phyloP scores from a whole-genome alignment of 805 yeast species.

The Yarrowia phangngaensis region DNA sequence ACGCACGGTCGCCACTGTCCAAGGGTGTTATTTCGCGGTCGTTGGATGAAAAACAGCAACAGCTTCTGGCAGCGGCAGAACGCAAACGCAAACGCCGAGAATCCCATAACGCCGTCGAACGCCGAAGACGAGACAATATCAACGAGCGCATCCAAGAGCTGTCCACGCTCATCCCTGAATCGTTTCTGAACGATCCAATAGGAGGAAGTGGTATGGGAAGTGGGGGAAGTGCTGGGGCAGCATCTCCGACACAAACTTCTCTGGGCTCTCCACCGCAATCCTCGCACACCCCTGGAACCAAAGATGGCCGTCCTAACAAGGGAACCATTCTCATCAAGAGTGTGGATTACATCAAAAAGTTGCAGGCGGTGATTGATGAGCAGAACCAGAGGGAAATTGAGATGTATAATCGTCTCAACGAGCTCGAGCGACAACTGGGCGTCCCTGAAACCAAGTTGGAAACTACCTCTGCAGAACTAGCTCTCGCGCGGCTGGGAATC shows the following conservation, averaged over 20 bases:
- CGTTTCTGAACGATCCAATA: constrained; percentile 31
- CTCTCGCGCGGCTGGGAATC: constrained; percentile 65
- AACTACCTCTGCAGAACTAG: constrained; percentile 75
- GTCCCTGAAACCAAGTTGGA: constrained; percentile 46
- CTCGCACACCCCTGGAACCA: constrained; percentile 28
- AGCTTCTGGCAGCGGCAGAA: constrained; percentile 53
- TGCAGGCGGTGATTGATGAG: constrained; percentile 61
- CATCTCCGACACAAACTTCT: constrained; percentile 4
- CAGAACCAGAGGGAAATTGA: constrained; percentile 78
- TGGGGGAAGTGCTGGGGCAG: neutral
- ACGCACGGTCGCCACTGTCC: constrained; percentile 23
- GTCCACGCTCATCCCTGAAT: constrained; percentile 71
- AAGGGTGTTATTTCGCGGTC: constrained; percentile 24
- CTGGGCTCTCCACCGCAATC: constrained; percentile 28
- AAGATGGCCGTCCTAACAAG: constrained; percentile 75
- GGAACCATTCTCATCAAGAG: constrained; percentile 70
- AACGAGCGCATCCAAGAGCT: constrained; percentile 83
- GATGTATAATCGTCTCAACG: constrained; percentile 56
- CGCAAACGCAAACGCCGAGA: constrained; percentile 75
- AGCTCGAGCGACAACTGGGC: constrained; percentile 47
- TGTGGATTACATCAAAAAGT: constrained; percentile 71
- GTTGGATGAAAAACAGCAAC: constrained; percentile 31
- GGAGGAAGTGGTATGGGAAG: constrained; percentile 28
- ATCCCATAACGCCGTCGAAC: constrained; percentile 90
- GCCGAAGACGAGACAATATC: constrained; percentile 85